These are phyloP conservation scores for Incumbomyces lentus DNA, from an alignment of 2,329 filamentous ascomycete species.

Conservation along the genomic window DNA sequence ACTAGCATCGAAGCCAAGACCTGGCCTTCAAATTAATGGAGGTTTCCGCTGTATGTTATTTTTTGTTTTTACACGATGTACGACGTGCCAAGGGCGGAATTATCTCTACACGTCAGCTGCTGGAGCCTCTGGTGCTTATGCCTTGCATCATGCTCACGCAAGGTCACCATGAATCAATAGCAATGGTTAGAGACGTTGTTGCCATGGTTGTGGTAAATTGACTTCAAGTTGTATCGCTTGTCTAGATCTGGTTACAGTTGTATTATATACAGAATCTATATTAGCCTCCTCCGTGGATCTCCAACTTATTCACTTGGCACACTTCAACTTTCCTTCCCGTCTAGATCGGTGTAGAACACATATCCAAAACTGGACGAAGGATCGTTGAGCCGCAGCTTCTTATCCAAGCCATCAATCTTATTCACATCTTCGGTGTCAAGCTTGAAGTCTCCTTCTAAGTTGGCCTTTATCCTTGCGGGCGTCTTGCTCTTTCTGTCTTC, in stretches of 20 bases:
- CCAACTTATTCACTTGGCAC: neutral
- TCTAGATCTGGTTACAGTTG: too few species aligned
- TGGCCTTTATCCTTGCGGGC: constrained; percentile 32
- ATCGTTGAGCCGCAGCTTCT: constrained; percentile 54
- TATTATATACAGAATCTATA: too few species aligned
- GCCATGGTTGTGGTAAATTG: too few species aligned
- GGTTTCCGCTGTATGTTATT: neutral
- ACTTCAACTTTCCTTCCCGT: constrained; percentile 39
- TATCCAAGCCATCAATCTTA: constrained; percentile 46
- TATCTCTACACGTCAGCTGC: too few species aligned
- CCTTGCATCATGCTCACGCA: too few species aligned
- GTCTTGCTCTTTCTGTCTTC: constrained; percentile 30
- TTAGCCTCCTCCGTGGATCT: neutral
- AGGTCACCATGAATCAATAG: too few species aligned
- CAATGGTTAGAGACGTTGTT: too few species aligned
- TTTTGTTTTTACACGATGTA: neutral
- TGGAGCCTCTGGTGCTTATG: too few species aligned
- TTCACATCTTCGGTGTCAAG: constrained; percentile 47
- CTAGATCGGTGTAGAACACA: constrained; percentile 49
- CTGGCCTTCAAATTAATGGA: neutral
- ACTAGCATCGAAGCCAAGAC: too few species aligned
- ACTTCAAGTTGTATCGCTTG: too few species aligned
- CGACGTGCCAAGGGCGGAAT: too few species aligned
- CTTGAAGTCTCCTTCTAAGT: constrained; percentile 46
- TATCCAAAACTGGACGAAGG: constrained; percentile 46